These are phyloP conservation scores for Fusarium ramigenum DNA, from an alignment of 2,329 filamentous ascomycete genomes.

Conservation along the genomic window DNA sequence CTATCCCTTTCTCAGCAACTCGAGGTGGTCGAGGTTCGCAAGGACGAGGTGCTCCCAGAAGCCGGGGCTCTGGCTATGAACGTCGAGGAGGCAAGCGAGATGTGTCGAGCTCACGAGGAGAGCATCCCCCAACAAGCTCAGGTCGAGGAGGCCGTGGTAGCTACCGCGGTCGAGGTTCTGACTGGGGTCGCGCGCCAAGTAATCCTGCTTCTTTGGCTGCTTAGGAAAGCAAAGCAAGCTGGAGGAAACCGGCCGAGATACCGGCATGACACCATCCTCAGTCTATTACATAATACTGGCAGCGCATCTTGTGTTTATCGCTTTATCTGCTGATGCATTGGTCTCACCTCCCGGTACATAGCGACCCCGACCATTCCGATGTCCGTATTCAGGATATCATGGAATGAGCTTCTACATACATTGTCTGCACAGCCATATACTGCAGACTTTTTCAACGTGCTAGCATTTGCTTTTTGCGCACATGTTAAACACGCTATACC, in stretches of 20 bases:
- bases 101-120: conserved; percentile 41
- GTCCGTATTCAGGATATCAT: background rate
- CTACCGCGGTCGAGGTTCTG: conserved; percentile 53
- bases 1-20: conserved; percentile 48
- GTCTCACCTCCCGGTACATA: conserved; percentile 4
- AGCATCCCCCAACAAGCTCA: conserved; percentile 37
- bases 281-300: conserved; percentile 34
- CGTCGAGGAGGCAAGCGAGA: conserved; percentile 49
- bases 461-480: background rate
- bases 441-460: conserved; percentile 1
- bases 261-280: conserved; percentile 12
- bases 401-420: conserved; percentile 5
- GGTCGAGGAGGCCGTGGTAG: conserved; percentile 51
- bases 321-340: conserved; percentile 4
- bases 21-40: conserved; percentile 46
- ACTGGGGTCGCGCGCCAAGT: conserved; percentile 52
- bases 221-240: conserved; percentile 32
- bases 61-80: conserved; percentile 45
- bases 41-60: conserved; percentile 41
- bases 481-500: background rate
- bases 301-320: conserved; percentile 26
- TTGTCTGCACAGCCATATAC: conserved; percentile 1
- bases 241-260: conserved; percentile 17
- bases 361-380: background rate
- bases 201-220: conserved; percentile 39